Evolutionary conservation across 345 rosid genomes (phyloP).

Genomic region (Eucalyptus victrix): DNA sequence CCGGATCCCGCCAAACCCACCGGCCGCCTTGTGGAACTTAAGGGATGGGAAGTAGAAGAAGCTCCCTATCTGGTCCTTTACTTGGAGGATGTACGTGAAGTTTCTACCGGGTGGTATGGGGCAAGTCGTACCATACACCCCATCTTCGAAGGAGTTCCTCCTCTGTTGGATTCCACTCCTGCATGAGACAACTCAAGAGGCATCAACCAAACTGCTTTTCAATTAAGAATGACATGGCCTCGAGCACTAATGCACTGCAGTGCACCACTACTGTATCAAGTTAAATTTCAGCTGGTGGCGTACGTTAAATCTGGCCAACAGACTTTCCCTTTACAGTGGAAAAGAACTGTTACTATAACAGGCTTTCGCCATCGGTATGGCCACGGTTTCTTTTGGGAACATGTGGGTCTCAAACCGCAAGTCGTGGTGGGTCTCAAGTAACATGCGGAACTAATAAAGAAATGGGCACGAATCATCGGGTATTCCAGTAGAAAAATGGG

Average conservation of each 20-base stretch:
- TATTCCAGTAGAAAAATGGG: not conserved
- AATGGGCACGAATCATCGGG: not conserved
- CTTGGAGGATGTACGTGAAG: conserved; percentile 44
- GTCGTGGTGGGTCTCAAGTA: not conserved
- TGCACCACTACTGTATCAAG: not conserved
- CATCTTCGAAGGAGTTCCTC: conserved; percentile 32
- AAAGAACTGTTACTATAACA: not conserved
- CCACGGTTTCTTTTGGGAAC: not conserved
- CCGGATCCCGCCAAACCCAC: conserved; percentile 62
- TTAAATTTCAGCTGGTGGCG: not conserved
- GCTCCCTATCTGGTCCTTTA: conserved; percentile 73
- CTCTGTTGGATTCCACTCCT: conserved; percentile 43
- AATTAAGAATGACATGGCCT: not conserved
- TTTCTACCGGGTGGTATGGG: conserved; percentile 40
- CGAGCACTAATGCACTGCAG: not conserved
- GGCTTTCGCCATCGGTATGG: not conserved
- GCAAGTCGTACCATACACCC: conserved; percentile 35
- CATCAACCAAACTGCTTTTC: not conserved
- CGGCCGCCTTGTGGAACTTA: conserved; percentile 73
- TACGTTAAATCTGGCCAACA: not conserved
- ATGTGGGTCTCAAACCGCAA: not conserved
- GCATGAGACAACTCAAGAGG: not conserved
- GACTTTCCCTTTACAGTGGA: not conserved
- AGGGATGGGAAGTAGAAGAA: conserved; percentile 73
- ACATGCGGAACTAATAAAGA: not conserved